Conservation (phyloP, 768 basidiomycete genomes). For the Leccinellum luteum region DNA sequence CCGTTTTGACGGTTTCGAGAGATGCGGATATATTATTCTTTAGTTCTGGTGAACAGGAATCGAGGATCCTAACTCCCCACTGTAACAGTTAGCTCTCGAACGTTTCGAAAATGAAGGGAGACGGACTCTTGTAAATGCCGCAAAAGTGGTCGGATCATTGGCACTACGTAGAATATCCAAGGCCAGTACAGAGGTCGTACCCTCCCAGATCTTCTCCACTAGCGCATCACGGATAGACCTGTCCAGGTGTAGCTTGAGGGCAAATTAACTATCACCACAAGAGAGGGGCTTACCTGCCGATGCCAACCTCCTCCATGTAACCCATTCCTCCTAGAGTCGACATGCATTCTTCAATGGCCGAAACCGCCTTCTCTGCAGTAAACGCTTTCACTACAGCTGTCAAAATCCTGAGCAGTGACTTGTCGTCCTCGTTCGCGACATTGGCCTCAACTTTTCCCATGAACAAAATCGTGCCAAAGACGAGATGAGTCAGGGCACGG, state of each 20-base stretch:
- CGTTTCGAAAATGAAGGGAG: neutral
- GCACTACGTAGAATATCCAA: constrained; percentile 63
- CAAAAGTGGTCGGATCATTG: constrained; percentile 40
- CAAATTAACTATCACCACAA: neutral
- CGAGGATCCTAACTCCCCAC: constrained; percentile 52
- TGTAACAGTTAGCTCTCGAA: constrained; percentile 21
- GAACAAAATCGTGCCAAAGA: constrained; percentile 55
- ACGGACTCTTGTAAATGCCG: constrained; percentile 51
- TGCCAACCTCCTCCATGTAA: constrained; percentile 80
- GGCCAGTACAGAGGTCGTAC: constrained; percentile 64
- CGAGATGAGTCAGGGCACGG: constrained; percentile 61
- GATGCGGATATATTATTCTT: constrained; percentile 24
- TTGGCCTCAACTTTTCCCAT: constrained; percentile 64
- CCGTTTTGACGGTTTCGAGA: constrained; percentile 36
- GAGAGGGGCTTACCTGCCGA: constrained; percentile 46
- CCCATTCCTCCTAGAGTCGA: constrained; percentile 71
- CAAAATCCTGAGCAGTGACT: constrained; percentile 54
- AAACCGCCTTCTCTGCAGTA: constrained; percentile 57
- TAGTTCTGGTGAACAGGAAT: constrained; percentile 40
- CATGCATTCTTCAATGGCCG: constrained; percentile 75
- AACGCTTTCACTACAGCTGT: constrained; percentile 74
- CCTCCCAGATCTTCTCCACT: constrained; percentile 86
- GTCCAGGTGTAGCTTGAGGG: neutral
- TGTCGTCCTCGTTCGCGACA: constrained; percentile 47
- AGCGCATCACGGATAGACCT: constrained; percentile 62